phyloP scores from a whole-genome alignment of 176 grass and related monocot species.

The Avena eriantha region DNA sequence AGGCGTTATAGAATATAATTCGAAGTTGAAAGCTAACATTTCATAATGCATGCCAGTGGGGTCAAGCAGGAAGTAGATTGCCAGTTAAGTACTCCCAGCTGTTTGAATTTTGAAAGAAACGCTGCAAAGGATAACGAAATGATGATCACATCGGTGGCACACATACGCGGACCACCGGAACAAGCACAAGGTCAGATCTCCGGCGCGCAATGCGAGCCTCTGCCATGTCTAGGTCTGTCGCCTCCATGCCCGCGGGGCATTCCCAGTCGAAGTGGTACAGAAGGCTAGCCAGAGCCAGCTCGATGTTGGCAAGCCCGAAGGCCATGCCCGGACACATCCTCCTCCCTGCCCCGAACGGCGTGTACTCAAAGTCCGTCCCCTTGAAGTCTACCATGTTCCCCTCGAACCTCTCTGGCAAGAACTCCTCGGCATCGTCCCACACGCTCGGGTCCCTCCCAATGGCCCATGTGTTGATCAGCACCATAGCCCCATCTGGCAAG shows the following conservation, averaged over 20 bases:
- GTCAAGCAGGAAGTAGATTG: too few species aligned
- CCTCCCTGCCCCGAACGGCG: slow-evolving; percentile 44
- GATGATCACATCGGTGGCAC: background rate
- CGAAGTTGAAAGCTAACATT: too few species aligned
- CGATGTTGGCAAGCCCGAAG: slow-evolving; percentile 33
- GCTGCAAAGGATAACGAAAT: too few species aligned
- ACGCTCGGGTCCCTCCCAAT: slow-evolving; percentile 38
- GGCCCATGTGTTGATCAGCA: slow-evolving; percentile 44
- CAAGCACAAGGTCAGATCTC: background rate
- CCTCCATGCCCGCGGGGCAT: background rate
- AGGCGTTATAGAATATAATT: too few species aligned
- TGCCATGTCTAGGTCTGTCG: slow-evolving; percentile 35
- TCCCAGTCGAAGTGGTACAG: slow-evolving; percentile 60
- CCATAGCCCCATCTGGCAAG: slow-evolving; percentile 15
- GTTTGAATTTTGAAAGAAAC: too few species aligned
- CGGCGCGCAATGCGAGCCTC: slow-evolving; percentile 24
- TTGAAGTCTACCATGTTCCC: slow-evolving; percentile 1
- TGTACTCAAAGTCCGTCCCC: slow-evolving; percentile 33
- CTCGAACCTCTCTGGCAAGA: slow-evolving; percentile 39
- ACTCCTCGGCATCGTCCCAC: slow-evolving; percentile 38
- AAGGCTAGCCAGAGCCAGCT: slow-evolving; percentile 39
- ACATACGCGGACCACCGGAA: background rate
- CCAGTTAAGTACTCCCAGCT: too few species aligned
- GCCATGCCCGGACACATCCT: slow-evolving; percentile 51
- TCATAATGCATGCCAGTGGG: too few species aligned